phyloP scores from a whole-genome alignment of 176 grass and related monocot species.

The Triticum turgidum region DNA sequence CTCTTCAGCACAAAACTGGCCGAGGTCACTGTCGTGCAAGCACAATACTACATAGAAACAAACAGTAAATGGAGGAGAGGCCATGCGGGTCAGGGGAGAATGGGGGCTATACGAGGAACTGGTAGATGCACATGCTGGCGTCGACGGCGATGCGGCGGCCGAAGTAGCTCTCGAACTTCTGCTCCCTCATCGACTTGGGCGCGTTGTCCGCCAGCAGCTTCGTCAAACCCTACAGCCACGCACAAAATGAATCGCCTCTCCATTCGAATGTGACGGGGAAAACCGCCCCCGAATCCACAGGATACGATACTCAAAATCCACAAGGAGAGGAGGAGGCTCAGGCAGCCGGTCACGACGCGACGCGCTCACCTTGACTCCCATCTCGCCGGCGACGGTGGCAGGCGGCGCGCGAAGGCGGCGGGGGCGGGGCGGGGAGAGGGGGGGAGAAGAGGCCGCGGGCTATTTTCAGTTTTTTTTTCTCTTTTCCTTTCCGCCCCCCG shows the following conservation, averaged over 20 bases:
- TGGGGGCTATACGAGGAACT: conserved; percentile 57
- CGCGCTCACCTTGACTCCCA: conserved; percentile 53
- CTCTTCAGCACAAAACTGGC: background rate
- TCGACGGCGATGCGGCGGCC: conserved; percentile 89
- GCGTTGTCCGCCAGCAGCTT: conserved; percentile 94
- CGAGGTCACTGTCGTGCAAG: background rate
- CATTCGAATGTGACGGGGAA: background rate
- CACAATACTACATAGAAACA: background rate
- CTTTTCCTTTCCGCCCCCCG: background rate
- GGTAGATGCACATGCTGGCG: conserved; percentile 99
- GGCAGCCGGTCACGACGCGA: background rate
- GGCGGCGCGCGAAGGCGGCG: conserved; percentile 8
- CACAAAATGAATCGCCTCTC: background rate
- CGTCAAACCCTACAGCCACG: conserved; percentile 80
- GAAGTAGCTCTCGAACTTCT: conserved; percentile 98
- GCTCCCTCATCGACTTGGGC: conserved; percentile 90
- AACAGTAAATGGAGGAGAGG: conserved; percentile 2
- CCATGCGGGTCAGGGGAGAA: background rate
- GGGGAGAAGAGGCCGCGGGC: conserved; percentile 22
- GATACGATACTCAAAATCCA: background rate
- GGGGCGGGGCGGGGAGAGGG: background rate
- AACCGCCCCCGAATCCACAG: background rate
- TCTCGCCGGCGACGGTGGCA: conserved; percentile 25
- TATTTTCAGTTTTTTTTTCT: conserved; percentile 7
- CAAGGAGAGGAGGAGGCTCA: background rate